Conservation (phyloP, 225 moss, liverwort and hornwort species). For the Straminergon stramineum region DNA sequence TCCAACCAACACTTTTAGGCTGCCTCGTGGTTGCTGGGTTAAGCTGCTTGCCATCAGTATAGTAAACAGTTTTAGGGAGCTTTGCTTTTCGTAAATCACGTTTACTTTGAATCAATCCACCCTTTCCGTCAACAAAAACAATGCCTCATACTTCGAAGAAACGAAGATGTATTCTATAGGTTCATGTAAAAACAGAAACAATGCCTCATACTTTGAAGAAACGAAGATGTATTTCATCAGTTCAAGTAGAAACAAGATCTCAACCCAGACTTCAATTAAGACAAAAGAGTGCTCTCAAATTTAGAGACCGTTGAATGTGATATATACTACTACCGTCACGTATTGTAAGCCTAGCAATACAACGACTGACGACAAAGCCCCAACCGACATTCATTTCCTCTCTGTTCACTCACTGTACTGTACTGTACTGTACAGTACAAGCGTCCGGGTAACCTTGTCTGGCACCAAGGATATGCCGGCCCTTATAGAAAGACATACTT, state of each 20-base stretch:
- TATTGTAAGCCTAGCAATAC: too few species aligned
- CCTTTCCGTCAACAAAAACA: neutral
- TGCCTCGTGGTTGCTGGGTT: fast-evolving
- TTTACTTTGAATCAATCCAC: neutral
- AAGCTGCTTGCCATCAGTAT: neutral
- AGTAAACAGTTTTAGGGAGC: too few species aligned
- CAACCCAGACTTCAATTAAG: neutral
- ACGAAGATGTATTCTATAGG: neutral
- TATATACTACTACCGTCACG: too few species aligned
- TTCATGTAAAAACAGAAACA: neutral
- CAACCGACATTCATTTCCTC: neutral
- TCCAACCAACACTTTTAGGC: neutral
- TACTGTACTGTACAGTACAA: too few species aligned
- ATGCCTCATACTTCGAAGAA: neutral
- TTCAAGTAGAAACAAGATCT: neutral
- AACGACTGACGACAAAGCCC: too few species aligned
- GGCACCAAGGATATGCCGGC: neutral
- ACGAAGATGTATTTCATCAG: neutral
- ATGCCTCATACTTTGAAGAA: neutral
- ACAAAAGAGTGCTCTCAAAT: neutral
- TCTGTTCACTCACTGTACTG: neutral
- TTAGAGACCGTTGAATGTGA: neutral
- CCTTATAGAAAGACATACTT: too few species aligned
- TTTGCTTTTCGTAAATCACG: neutral
- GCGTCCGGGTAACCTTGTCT: neutral